Evolutionary conservation across 495 filamentous ascomycete genomes (phyloP).

Genomic region (Hapsidospora chrysogenum): DNA sequence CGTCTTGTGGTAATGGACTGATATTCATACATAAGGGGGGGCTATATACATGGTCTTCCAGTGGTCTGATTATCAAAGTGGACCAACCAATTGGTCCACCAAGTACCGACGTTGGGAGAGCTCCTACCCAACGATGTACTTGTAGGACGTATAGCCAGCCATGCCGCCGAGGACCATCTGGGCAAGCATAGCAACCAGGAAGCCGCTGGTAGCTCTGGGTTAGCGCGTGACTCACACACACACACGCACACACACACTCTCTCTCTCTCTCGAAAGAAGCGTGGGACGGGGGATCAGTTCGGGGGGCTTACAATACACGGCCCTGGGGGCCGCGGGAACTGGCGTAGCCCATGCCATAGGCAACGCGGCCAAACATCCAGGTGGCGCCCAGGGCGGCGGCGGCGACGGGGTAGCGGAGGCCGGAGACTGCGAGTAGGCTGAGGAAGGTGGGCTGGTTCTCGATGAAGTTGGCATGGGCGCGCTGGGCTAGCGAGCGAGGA

Average conservation of each 20-base stretch:
- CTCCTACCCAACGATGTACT: constrained; percentile 11
- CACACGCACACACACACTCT: no score
- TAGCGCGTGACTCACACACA: no score
- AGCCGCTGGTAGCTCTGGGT: constrained; percentile 4
- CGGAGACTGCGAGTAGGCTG: constrained; percentile 34
- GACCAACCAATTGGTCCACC: no score
- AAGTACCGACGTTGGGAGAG: no score
- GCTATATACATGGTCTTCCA: no score
- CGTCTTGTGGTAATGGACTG: no score
- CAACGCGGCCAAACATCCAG: constrained; percentile 37
- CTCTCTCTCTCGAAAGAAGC: no score
- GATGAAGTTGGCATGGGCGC: constrained; percentile 54
- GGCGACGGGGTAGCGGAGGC: constrained; percentile 37
- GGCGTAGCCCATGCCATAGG: constrained; percentile 47
- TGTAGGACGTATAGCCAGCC: constrained; percentile 15
- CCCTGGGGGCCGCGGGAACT: constrained; percentile 19
- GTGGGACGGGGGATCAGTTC: no score
- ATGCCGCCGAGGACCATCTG: constrained; percentile 14
- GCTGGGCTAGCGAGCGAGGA: constrained; percentile 38
- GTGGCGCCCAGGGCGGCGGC: constrained; percentile 31
- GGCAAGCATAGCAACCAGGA: constrained; percentile 5
- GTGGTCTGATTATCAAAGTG: no score
- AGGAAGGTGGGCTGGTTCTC: constrained; percentile 49
- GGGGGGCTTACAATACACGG: constrained; percentile 9
- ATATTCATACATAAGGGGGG: no score